A percentile compares a stretch with the other conserved stretches of the same genome.
phyloP scores from a whole-genome alignment of 257 asterid genomes.

The Solanum pimpinellifolium region DNA sequence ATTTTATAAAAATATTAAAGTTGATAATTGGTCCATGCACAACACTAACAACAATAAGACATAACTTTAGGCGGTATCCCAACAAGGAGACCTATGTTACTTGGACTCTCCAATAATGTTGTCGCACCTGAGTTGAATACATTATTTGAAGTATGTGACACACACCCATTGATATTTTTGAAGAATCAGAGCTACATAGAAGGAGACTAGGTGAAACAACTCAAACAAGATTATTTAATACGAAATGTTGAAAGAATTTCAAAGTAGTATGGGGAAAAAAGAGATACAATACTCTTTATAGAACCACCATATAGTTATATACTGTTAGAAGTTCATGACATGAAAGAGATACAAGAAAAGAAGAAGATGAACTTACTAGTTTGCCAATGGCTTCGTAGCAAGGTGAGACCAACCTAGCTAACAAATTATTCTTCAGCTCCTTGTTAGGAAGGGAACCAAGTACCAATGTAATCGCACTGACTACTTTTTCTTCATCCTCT shows the following conservation, averaged over 20 bases:
- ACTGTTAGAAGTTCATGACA: background rate
- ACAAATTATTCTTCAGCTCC: slow-evolving; percentile 60
- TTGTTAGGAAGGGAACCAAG: slow-evolving; percentile 64
- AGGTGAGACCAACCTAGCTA: slow-evolving; percentile 59
- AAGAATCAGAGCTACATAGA: background rate
- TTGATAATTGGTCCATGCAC: background rate
- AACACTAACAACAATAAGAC: background rate
- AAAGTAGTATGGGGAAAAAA: background rate
- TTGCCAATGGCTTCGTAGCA: slow-evolving; percentile 57
- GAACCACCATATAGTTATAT: background rate
- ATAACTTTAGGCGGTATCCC: background rate
- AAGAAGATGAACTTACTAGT: slow-evolving; percentile 44
- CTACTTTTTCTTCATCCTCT: slow-evolving; percentile 81
- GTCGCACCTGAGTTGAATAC: background rate
- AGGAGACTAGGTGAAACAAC: background rate
- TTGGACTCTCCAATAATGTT: background rate
- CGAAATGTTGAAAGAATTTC: background rate
- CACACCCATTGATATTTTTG: background rate
- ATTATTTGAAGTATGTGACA: background rate
- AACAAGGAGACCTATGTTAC: background rate
- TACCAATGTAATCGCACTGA: slow-evolving; percentile 55
- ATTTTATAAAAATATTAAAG: background rate
- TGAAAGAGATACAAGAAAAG: background rate
- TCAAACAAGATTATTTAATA: background rate
- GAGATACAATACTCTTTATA: background rate